Conservation (phyloP, 2,329 filamentous ascomycete species). For the Aspergillus neotritici region DNA sequence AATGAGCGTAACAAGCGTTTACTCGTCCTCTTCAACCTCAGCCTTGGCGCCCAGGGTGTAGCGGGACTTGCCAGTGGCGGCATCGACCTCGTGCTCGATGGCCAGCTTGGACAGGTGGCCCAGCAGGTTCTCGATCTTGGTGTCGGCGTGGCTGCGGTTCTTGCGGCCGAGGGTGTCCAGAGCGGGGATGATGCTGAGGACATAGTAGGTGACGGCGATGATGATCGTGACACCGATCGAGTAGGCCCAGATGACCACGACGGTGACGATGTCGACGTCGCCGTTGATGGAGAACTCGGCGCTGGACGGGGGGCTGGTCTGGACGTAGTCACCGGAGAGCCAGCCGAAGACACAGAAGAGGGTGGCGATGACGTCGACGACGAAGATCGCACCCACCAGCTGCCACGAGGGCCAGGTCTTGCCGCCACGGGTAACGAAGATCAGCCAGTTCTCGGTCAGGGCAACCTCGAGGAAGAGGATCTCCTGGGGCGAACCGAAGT, state of each 20-base stretch:
- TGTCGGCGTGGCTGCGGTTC: conserved; percentile 48
- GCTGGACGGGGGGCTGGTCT: conserved; percentile 23
- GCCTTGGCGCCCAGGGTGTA: conserved; percentile 40
- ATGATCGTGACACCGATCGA: conserved; percentile 50
- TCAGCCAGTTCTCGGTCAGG: conserved; percentile 91
- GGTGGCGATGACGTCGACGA: conserved; percentile 66
- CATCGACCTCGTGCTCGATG: conserved; percentile 46
- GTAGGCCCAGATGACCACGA: conserved; percentile 50
- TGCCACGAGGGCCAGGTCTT: conserved; percentile 71
- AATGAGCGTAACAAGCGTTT: conserved; percentile 24
- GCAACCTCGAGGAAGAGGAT: conserved; percentile 87
- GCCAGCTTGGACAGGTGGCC: conserved; percentile 49
- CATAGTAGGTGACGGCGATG: conserved; percentile 49
- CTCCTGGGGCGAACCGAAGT: conserved; percentile 68
- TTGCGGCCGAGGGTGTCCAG: conserved; percentile 49
- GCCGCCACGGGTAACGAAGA: conserved; percentile 87
- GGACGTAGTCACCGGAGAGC: conserved; percentile 51
- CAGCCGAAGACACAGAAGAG: conserved; percentile 72
- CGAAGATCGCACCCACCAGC: conserved; percentile 63
- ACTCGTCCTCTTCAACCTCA: conserved; percentile 43
- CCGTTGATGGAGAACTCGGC: conserved; percentile 41
- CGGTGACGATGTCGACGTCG: conserved; percentile 53
- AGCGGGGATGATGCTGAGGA: conserved; percentile 42
- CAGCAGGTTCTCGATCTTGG: conserved; percentile 51
- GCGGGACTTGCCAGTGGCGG: conserved; percentile 38